Conservation (phyloP, 495 filamentous ascomycete genomes). For the Penicillium antarcticum region DNA sequence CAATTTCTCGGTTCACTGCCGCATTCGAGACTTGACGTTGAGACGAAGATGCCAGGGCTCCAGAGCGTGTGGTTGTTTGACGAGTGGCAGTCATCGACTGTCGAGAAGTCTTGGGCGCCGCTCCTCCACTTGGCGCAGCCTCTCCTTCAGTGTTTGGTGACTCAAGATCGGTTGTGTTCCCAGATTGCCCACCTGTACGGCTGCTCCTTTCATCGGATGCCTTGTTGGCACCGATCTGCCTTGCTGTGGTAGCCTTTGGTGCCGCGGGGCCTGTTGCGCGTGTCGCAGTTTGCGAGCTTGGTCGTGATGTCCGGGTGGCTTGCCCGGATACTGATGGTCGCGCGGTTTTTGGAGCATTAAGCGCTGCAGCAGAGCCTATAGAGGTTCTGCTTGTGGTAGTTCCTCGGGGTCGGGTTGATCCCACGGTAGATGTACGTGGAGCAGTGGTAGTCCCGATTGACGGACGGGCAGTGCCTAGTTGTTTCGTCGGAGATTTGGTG, state of each 20-base stretch:
- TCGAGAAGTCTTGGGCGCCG: conserved; percentile 29
- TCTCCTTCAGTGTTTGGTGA: conserved; percentile 25
- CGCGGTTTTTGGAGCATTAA: conserved; percentile 24
- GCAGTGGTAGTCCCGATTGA: conserved; percentile 55
- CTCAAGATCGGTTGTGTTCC: conserved; percentile 28
- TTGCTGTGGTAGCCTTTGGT: conserved; percentile 40
- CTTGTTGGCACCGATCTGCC: conserved; percentile 27
- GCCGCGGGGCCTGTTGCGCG: conserved; percentile 21
- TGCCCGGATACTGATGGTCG: conserved; percentile 40
- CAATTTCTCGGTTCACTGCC: conserved; percentile 61
- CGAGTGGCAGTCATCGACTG: conserved; percentile 25
- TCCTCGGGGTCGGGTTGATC: conserved; percentile 49
- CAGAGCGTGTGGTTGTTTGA: conserved; percentile 20
- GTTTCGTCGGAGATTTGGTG: conserved; percentile 78
- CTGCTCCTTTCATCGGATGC: conserved; percentile 28
- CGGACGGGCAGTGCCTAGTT: conserved; percentile 55
- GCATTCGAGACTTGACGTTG: conserved; percentile 30
- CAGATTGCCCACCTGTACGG: conserved; percentile 26
- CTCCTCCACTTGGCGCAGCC: conserved; percentile 14
- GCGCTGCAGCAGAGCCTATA: conserved; percentile 61
- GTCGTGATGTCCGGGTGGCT: conserved; percentile 31
- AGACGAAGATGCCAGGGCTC: conserved; percentile 21
- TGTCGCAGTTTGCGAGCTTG: conserved; percentile 26
- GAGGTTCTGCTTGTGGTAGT: conserved; percentile 55
- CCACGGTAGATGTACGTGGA: conserved; percentile 40